These are phyloP conservation scores for Fraxinus americana DNA, from an alignment of 257 asterid species.

Conservation along the genomic window DNA sequence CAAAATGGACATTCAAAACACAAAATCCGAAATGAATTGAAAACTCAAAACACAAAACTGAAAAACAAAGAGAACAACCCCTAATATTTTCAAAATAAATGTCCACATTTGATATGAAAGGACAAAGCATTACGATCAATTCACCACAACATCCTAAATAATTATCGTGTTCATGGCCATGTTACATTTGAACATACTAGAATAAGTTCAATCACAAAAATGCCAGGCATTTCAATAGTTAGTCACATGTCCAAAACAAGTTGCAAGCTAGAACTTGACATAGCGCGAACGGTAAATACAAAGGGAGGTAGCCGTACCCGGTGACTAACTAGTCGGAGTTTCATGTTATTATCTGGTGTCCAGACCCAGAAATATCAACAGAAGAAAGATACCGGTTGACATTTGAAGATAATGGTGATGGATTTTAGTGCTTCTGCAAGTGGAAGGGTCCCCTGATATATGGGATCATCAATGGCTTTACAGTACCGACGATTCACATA, in stretches of 20 bases:
- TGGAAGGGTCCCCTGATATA: constrained; percentile 28
- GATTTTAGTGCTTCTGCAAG: constrained; percentile 29
- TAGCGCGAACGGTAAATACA: not conserved
- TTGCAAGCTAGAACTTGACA: constrained; percentile 11
- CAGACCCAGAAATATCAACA: not conserved
- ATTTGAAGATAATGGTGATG: constrained; percentile 20
- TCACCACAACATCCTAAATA: not conserved
- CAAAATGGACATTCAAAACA: too few species aligned
- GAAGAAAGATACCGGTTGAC: constrained; percentile 16
- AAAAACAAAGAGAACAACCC: too few species aligned
- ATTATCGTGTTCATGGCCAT: constrained; percentile 10
- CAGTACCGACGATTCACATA: not conserved
- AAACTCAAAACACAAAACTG: too few species aligned
- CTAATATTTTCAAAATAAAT: not conserved
- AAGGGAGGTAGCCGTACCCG: constrained; percentile 22
- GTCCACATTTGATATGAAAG: not conserved
- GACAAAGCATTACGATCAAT: not conserved
- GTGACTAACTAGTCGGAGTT: constrained; percentile 14
- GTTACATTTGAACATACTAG: not conserved
- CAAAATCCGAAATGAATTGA: too few species aligned
- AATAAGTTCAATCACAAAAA: not conserved
- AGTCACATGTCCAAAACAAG: constrained; percentile 10
- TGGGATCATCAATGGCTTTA: constrained; percentile 8
- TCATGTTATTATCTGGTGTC: constrained; percentile 16
- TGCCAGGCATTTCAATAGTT: not conserved